These are phyloP conservation scores for Blastobotrys persicus DNA, from an alignment of 1,139 yeast genomes.

Conservation along the genomic window DNA sequence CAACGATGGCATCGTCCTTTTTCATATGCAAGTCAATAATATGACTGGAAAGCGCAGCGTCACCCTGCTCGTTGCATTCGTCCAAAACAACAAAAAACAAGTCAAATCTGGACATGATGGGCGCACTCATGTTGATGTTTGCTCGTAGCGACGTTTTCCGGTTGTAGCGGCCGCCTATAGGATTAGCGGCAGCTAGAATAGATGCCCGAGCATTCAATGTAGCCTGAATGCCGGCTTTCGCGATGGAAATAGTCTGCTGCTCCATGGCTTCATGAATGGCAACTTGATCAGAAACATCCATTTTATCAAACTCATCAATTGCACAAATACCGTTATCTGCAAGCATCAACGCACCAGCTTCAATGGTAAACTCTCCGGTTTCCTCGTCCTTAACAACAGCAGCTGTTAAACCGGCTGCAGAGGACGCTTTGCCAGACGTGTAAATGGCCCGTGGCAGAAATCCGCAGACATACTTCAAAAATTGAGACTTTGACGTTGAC, in stretches of 20 bases:
- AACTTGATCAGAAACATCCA: constrained; percentile 94
- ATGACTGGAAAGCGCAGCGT: constrained; percentile 85
- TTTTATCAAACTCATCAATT: constrained; percentile 96
- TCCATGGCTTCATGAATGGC: constrained; percentile 99
- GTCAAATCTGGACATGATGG: constrained; percentile 98
- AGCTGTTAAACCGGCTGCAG: constrained; percentile 98
- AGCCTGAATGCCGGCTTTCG: constrained; percentile 98
- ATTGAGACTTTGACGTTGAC: constrained; percentile 95
- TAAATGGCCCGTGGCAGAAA: constrained; percentile 94
- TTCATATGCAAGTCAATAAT: constrained; percentile 92
- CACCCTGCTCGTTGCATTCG: constrained; percentile 90
- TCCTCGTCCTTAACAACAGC: constrained; percentile 98
- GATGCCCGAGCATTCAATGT: constrained; percentile 95
- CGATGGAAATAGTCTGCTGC: constrained; percentile 96
- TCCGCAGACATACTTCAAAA: constrained; percentile 86
- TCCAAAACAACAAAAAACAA: constrained; percentile 91
- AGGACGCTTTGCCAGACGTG: constrained; percentile 97
- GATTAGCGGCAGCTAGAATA: constrained; percentile 96
- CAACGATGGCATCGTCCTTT: constrained; percentile 84
- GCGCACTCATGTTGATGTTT: constrained; percentile 96
- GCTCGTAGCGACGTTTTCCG: constrained; percentile 80
- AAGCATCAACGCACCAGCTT: constrained; percentile 98
- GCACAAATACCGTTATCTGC: constrained; percentile 99
- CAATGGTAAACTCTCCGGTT: constrained; percentile 95
- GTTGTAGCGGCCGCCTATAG: constrained; percentile 92